Base-by-base conservation (phyloP, 2,329 filamentous ascomycete genomes). In the Hymenoscyphus occultus region DNA sequence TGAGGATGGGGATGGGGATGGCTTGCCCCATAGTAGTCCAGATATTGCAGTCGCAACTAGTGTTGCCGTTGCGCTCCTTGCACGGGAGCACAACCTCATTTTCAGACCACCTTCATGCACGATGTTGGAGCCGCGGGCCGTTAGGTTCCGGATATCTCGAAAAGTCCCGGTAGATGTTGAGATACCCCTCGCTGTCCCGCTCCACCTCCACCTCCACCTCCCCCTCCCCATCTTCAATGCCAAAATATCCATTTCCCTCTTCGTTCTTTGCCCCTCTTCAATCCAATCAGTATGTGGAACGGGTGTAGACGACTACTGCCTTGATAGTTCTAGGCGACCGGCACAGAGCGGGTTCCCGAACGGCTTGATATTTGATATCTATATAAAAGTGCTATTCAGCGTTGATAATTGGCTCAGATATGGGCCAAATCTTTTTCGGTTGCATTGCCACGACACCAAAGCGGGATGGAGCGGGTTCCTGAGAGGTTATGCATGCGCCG, bases 101-200 rank as follows among this genome's bases (percentile, higher is more conserved):
- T 40, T 51, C n/a, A 51, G 42, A 16, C 58, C 28, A 42, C 56
- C 58, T 56, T 16, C 39, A 16, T 42, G 56, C 40, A 42, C 62
- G 40, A 59, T 51, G 19, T 54, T 64, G 56, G 62, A 64, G 62
- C 57, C 42, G 62, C 62, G 62, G 62, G 62, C 56, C 59, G 60
- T 64, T 64, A 64, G 42, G 40, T 57, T 64, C 62, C 62, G 62
- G 31, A 60, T 19, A 51, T 42, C 31, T 35, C 35, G 35, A 28
- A 54, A 13, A 28, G 19, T 54, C 6, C 35, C 35, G 35, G 35
- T 10, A 35, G 35, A 35, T 35, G 35, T 35, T 35, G 35, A 35
- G 35, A 35, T 35, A 12, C 13, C 19, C 48, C 5, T 54, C 22
- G 28, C 28, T 28, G 28, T 28, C 28, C 28, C 28, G 28, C 28